A percentile compares a stretch with the other conserved stretches of the same genome.
These are phyloP conservation scores for Colletotrichum agaves DNA, from an alignment of 2,329 filamentous ascomycete species.

Conservation along the genomic window DNA sequence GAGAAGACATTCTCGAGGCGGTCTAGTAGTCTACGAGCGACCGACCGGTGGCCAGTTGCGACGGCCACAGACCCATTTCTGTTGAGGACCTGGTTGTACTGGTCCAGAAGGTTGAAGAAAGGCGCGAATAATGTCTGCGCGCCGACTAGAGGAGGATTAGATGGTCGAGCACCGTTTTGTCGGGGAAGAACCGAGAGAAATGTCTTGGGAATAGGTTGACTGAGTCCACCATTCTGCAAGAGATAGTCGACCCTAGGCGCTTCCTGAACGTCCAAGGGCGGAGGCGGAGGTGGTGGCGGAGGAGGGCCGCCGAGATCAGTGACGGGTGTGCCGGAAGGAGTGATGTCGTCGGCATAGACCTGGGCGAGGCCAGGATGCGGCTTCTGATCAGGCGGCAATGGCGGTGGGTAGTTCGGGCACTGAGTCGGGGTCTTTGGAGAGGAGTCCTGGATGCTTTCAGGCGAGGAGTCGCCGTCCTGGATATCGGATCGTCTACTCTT, in stretches of 20 bases:
- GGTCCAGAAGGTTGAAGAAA: conserved; percentile 83
- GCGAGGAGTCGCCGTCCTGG: conserved; percentile 57
- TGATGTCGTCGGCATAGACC: conserved; percentile 52
- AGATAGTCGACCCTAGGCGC: conserved; percentile 91
- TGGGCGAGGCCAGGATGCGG: conserved; percentile 46
- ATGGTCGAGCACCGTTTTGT: conserved; percentile 65
- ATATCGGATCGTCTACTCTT: conserved; percentile 50
- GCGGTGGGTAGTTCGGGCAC: conserved; percentile 60
- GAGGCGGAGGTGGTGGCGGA: conserved; percentile 77
- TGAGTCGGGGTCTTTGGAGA: conserved; percentile 72
- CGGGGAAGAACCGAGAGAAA: conserved; percentile 74
- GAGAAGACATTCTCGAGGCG: conserved; percentile 94
- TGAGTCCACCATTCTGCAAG: conserved; percentile 85
- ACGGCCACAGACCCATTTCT: conserved; percentile 93
- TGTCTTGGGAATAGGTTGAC: conserved; percentile 76
- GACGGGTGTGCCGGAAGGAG: conserved; percentile 52
- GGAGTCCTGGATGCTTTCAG: conserved; percentile 62
- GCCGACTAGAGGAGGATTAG: conserved; percentile 73
- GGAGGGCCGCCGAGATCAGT: conserved; percentile 58
- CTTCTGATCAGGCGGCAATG: conserved; percentile 53
- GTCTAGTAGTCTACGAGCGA: conserved; percentile 90
- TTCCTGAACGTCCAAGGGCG: conserved; percentile 75
- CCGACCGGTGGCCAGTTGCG: conserved; percentile 92
- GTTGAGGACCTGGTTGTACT: conserved; percentile 83
- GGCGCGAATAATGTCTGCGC: conserved; percentile 83